A percentile compares a stretch with the other conserved stretches of the same genome.
phyloP scores from a whole-genome alignment of 352 stramenopile species.

The Ophiocytium majus region DNA sequence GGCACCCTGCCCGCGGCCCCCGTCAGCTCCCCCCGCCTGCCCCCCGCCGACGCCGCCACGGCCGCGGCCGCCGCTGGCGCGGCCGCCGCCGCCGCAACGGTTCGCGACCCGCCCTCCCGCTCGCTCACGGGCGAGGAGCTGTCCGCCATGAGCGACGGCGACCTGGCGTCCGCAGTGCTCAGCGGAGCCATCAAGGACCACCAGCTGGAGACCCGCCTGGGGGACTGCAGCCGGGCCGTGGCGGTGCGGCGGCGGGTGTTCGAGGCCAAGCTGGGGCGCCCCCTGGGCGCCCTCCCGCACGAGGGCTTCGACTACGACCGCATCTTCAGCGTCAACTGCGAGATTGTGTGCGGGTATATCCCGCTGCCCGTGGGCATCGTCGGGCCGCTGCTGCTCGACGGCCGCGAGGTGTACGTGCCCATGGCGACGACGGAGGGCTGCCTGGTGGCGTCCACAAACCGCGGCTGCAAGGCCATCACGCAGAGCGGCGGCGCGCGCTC shows the following conservation, averaged over 20 bases:
- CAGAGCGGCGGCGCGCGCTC: slow-evolving; percentile 66
- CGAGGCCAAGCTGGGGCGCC: slow-evolving; percentile 48
- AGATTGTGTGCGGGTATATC: slow-evolving; percentile 83
- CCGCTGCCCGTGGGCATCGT: slow-evolving; percentile 79
- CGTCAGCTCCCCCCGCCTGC: neutral
- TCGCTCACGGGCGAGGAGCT: slow-evolving; percentile 37
- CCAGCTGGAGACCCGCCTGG: slow-evolving; percentile 76
- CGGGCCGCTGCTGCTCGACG: slow-evolving; percentile 77
- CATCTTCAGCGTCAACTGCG: slow-evolving; percentile 80
- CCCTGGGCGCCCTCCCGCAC: slow-evolving; percentile 54
- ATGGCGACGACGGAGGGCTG: slow-evolving; percentile 86
- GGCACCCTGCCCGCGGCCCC: no score
- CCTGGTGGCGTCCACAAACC: slow-evolving; percentile 78
- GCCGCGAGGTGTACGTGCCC: slow-evolving; percentile 73
- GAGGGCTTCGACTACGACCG: slow-evolving; percentile 70
- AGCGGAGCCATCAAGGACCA: slow-evolving; percentile 73
- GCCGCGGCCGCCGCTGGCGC: neutral
- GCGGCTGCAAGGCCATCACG: slow-evolving; percentile 78
- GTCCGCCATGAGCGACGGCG: slow-evolving; percentile 44
- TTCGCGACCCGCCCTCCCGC: neutral
- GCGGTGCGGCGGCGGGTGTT: slow-evolving; percentile 67
- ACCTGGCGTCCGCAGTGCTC: slow-evolving; percentile 59
- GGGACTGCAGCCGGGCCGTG: slow-evolving; percentile 71
- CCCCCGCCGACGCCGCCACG: no score
- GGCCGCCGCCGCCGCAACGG: neutral